These are phyloP conservation scores for Syzygium malaccense DNA, from an alignment of 441 rosid species.

Conservation along the genomic window DNA sequence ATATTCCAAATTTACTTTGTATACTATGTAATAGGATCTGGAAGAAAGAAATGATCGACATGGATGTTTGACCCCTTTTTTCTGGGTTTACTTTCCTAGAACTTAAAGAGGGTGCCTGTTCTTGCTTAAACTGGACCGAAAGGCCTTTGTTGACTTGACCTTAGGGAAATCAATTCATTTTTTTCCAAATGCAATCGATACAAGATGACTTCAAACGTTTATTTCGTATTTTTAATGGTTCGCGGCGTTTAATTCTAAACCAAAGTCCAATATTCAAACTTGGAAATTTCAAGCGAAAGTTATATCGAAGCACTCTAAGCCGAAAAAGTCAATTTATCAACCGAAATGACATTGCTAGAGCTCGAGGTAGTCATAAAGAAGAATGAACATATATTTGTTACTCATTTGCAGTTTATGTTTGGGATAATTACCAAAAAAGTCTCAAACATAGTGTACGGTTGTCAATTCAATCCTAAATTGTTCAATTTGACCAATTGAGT, in stretches of 20 bases:
- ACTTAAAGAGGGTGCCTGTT: not conserved
- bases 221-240: not conserved
- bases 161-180: not conserved
- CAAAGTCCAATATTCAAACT: not conserved
- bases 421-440: too few species aligned
- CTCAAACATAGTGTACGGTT: too few species aligned
- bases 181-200: not conserved
- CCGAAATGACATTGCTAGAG: not conserved
- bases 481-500: too few species aligned
- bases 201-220: not conserved
- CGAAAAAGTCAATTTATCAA: not conserved
- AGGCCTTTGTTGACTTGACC: not conserved
- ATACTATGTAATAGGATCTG: not conserved
- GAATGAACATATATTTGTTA: not conserved
- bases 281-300: not conserved
- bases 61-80: not conserved
- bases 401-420: not conserved
- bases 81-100: not conserved
- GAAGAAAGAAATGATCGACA: not conserved
- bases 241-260: not conserved
- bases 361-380: not conserved
- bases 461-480: too few species aligned
- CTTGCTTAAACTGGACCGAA: not conserved
- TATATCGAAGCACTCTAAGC: not conserved
- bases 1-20: not conserved